Percentiles rank a stretch among this genome's conserved stretches.
Conservation (phyloP, 2,329 filamentous ascomycete species). For the Ophiosphaerella narmari region DNA sequence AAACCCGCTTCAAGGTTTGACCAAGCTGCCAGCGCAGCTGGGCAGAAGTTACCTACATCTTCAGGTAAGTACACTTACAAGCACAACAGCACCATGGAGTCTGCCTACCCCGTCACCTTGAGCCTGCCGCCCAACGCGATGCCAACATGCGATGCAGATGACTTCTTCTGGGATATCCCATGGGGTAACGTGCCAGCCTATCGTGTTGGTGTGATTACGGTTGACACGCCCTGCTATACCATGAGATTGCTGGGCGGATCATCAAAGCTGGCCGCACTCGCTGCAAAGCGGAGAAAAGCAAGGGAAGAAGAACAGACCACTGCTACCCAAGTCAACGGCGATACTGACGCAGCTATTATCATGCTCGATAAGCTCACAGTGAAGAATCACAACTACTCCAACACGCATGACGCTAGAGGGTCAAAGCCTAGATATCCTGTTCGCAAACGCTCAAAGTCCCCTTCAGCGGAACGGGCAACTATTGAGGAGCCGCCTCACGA, state of each 20-base stretch:
- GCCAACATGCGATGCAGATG: constrained; percentile 42
- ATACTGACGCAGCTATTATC: constrained; percentile 45
- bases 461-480: constrained; percentile 17
- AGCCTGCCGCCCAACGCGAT: constrained; percentile 41
- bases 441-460: constrained; percentile 38
- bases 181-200: constrained; percentile 77
- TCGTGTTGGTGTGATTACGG: constrained; percentile 66
- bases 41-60: constrained; percentile 46
- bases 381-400: constrained; percentile 22
- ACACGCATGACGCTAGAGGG: constrained; percentile 4
- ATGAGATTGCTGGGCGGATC: constrained; percentile 80
- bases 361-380: constrained; percentile 51
- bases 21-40: constrained; percentile 48
- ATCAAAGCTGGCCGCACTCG: constrained; percentile 86
- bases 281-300: constrained; percentile 84
- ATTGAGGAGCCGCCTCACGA: constrained; percentile 13
- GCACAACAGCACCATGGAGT: constrained; percentile 15
- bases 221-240: constrained; percentile 62
- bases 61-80: constrained; percentile 51
- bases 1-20: constrained; percentile 53
- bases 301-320: constrained; percentile 63
- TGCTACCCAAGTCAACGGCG: constrained; percentile 14
- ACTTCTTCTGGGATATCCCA: constrained; percentile 81
- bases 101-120: constrained; percentile 18
- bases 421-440: constrained; percentile 28